phyloP scores from a whole-genome alignment of 371 early-diverging fungal genomes.

The Rhizopus stolonifer region DNA sequence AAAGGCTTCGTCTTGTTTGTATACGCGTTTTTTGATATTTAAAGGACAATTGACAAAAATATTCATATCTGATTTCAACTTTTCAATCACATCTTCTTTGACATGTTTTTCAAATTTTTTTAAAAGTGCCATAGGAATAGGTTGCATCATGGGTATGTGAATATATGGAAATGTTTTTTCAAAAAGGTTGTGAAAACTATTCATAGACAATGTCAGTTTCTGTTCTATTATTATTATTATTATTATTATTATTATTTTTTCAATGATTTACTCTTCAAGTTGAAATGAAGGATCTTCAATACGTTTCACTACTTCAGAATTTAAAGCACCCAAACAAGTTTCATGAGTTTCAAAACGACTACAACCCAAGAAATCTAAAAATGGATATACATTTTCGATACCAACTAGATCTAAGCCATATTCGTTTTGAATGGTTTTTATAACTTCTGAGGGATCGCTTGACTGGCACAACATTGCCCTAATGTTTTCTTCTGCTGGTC shows the following conservation, averaged over 20 bases:
- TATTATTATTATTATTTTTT: background rate
- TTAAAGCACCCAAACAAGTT: slow-evolving; percentile 57
- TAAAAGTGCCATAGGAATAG: slow-evolving; percentile 64
- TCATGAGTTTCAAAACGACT: slow-evolving; percentile 56
- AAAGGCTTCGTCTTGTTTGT: slow-evolving; percentile 48
- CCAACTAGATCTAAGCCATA: slow-evolving; percentile 51
- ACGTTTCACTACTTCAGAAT: slow-evolving; percentile 36
- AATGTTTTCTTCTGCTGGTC: slow-evolving; percentile 37
- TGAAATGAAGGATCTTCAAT: slow-evolving; percentile 43
- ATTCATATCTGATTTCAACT: slow-evolving; percentile 42
- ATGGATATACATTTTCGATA: slow-evolving; percentile 56
- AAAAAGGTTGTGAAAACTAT: slow-evolving; percentile 52
- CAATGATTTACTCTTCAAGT: slow-evolving; percentile 39
- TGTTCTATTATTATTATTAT: background rate
- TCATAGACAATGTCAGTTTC: background rate
- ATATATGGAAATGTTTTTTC: slow-evolving; percentile 56
- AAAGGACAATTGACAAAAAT: slow-evolving; percentile 53
- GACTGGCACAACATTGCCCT: slow-evolving; percentile 31
- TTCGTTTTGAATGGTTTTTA: slow-evolving; percentile 36
- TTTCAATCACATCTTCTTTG: slow-evolving; percentile 47
- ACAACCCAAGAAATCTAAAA: slow-evolving; percentile 61
- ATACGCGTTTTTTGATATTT: slow-evolving; percentile 46
- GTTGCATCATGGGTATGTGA: slow-evolving; percentile 54
- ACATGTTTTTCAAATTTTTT: slow-evolving; percentile 54
- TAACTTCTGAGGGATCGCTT: slow-evolving; percentile 40